phyloP scores from a whole-genome alignment of 2,329 filamentous ascomycete species.

The Fusarium cyanostomum region DNA sequence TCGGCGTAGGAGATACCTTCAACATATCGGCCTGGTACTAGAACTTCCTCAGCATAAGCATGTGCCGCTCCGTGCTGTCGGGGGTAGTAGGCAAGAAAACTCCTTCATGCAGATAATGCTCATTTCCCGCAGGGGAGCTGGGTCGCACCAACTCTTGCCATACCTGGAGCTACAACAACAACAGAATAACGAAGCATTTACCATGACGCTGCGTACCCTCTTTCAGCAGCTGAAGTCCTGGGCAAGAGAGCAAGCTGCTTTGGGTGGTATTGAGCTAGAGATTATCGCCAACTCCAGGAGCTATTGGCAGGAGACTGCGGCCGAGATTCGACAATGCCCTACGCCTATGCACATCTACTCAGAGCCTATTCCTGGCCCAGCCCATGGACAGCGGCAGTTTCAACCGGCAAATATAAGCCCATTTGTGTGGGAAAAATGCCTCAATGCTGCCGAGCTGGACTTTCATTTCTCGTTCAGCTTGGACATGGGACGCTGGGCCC shows the following conservation, averaged over 20 bases:
- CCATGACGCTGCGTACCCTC: not conserved
- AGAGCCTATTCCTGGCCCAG: not conserved
- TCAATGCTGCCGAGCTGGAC: constrained; percentile 1
- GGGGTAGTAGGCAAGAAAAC: not conserved
- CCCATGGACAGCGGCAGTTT: not conserved
- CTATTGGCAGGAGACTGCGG: constrained; percentile 4
- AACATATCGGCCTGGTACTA: not conserved
- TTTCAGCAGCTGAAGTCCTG: not conserved
- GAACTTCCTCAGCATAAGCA: not conserved
- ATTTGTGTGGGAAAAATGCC: not conserved
- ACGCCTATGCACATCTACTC: not conserved
- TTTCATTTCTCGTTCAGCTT: constrained; percentile 7
- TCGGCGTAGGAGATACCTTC: not conserved
- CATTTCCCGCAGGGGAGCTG: not conserved
- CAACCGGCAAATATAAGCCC: not conserved
- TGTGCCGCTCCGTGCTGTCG: not conserved
- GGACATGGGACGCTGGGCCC: not conserved
- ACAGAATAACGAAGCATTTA: not conserved
- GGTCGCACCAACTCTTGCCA: not conserved
- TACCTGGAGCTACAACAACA: not conserved
- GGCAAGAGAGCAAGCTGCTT: not conserved
- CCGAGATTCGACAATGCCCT: not conserved
- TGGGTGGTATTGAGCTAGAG: not conserved
- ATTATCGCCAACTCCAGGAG: constrained; percentile 1
- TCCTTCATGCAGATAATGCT: not conserved